A percentile compares a stretch with the other conserved stretches of the same genome.
phyloP scores from a whole-genome alignment of 495 filamentous ascomycete genomes.

The Aspergillus coremiiformis region DNA sequence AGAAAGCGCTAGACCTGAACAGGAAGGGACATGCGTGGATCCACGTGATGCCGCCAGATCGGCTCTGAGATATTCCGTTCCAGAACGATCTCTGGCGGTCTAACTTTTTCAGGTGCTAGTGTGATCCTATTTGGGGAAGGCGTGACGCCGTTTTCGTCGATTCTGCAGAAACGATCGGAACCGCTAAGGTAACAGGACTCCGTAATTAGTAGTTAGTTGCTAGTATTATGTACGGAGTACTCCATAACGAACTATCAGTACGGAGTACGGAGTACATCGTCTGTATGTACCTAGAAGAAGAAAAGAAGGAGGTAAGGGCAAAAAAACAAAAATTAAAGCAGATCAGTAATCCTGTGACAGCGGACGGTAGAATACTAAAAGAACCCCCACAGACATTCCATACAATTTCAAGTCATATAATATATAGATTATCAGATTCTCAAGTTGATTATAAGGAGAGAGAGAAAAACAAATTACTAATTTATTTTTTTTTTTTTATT shows the following conservation, averaged over 20 bases:
- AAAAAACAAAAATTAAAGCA: neutral
- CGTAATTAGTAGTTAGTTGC: too few species aligned
- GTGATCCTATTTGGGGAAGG: neutral
- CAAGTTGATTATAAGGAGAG: neutral
- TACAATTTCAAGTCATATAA: neutral
- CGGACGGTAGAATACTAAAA: neutral
- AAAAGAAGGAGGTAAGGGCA: neutral
- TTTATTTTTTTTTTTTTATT: neutral
- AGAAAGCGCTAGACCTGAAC: neutral
- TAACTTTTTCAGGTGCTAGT: neutral
- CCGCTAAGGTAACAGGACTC: too few species aligned
- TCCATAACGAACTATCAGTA: too few species aligned
- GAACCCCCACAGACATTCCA: neutral
- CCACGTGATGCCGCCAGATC: conserved; percentile 8
- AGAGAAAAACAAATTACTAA: neutral
- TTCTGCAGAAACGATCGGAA: neutral
- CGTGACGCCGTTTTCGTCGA: neutral
- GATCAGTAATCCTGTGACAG: neutral
- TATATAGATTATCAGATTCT: neutral
- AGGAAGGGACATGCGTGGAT: neutral
- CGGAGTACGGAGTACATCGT: too few species aligned
- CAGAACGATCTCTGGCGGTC: neutral
- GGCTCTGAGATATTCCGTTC: conserved; percentile 4
- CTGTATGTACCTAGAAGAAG: neutral
- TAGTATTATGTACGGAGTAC: too few species aligned